A percentile compares a stretch with the other conserved stretches of the same genome.
These are phyloP conservation scores for Ramicandelaber brevisporus DNA, from an alignment of 192 early-diverging fungal genomes.

Conservation along the genomic window DNA sequence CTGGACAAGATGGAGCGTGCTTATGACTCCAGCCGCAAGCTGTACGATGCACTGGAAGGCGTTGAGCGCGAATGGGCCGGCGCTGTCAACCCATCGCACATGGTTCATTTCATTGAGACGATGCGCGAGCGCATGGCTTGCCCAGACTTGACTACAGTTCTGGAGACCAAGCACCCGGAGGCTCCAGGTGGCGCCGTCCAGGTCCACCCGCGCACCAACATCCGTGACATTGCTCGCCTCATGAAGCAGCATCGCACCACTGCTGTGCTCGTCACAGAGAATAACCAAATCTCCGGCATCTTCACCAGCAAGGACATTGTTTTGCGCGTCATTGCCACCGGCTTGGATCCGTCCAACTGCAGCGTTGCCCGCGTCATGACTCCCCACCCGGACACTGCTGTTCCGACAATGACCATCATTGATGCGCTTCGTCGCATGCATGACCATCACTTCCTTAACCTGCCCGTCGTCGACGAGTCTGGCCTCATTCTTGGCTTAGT, in stretches of 20 bases:
- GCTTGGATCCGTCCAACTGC: conserved; percentile 66
- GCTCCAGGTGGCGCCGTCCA: too few species aligned
- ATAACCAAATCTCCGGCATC: conserved; percentile 53
- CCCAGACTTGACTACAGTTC: conserved; percentile 66
- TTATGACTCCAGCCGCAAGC: conserved; percentile 51
- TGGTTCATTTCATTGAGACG: conserved; percentile 42
- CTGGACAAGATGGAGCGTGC: conserved; percentile 67
- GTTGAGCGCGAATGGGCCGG: conserved; percentile 65
- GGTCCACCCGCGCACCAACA: conserved; percentile 33
- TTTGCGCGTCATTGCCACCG: conserved; percentile 65
- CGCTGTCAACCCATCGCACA: conserved; percentile 31
- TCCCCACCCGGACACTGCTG: conserved; percentile 58
- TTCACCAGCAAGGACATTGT: conserved; percentile 83
- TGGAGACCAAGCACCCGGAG: conserved; percentile 34
- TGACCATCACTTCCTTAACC: conserved; percentile 61
- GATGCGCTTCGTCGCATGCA: conserved; percentile 71
- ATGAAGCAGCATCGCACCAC: conserved; percentile 52
- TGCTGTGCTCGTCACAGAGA: conserved; percentile 48
- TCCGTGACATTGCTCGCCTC: conserved; percentile 40
- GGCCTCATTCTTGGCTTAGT: conserved; percentile 50
- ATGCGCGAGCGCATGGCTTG: conserved; percentile 70
- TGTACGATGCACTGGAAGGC: conserved; percentile 55
- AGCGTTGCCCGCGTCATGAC: conserved; percentile 95
- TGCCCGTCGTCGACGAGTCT: conserved; percentile 46
- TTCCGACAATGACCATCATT: conserved; percentile 41